Conservation (phyloP, 257 asterid genomes). For the Galeopsis tetrahit region DNA sequence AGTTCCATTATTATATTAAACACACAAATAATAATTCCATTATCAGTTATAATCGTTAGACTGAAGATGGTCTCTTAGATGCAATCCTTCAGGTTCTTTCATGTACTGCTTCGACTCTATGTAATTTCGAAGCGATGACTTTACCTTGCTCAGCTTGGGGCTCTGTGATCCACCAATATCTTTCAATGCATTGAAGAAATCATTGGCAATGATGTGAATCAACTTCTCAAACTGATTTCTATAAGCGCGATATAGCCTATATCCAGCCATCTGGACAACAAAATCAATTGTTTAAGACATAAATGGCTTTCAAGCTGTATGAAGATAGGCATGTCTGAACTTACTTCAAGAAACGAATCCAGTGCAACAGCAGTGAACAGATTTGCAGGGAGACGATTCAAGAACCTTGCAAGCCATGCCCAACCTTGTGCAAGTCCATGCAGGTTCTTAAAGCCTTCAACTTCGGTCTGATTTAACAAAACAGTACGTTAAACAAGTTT, state of each 20-base stretch:
- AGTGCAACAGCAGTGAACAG: slow-evolving; percentile 73
- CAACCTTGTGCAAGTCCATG: slow-evolving; percentile 85
- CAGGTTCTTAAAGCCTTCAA: slow-evolving; percentile 54
- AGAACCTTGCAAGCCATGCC: slow-evolving; percentile 93
- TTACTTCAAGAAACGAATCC: slow-evolving; percentile 78
- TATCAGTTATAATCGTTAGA: slow-evolving; percentile 40
- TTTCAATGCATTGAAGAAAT: slow-evolving; percentile 56
- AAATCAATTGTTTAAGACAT: slow-evolving; percentile 26
- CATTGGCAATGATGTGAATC: slow-evolving; percentile 46
- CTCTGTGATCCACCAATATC: slow-evolving; percentile 49
- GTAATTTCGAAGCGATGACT: slow-evolving; percentile 47
- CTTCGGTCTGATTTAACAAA: slow-evolving; percentile 64
- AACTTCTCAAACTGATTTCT: slow-evolving; percentile 71
- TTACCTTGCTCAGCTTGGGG: slow-evolving; percentile 46
- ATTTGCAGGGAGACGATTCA: slow-evolving; percentile 83
- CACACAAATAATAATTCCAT: not conserved
- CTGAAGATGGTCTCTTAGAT: slow-evolving; percentile 42
- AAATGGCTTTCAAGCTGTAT: not conserved
- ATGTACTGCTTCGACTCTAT: slow-evolving; percentile 63
- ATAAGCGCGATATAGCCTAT: slow-evolving; percentile 56
- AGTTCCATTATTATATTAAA: not conserved
- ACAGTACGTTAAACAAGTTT: slow-evolving; percentile 14
- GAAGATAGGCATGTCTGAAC: slow-evolving; percentile 31
- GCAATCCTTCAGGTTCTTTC: slow-evolving; percentile 69
- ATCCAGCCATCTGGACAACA: slow-evolving; percentile 77